These are phyloP conservation scores for Rosa multiflora DNA, from an alignment of 306 rosid genomes.

Conservation along the genomic window DNA sequence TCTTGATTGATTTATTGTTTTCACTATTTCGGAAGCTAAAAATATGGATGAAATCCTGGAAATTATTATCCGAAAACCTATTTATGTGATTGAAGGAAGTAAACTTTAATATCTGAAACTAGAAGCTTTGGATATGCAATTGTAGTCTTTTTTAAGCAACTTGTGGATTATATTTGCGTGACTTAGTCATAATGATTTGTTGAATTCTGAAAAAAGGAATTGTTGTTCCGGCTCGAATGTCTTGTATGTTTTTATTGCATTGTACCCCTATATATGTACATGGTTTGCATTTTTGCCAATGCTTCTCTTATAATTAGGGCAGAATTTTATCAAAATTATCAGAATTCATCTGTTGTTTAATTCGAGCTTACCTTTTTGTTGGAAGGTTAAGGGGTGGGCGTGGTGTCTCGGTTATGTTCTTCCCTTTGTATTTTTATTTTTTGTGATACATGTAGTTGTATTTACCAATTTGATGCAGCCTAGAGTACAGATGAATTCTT, in stretches of 20 bases:
- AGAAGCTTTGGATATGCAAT: neutral
- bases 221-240: neutral
- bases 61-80: neutral
- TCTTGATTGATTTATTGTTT: neutral
- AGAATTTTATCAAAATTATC: neutral
- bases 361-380: neutral
- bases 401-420: neutral
- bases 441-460: neutral
- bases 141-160: neutral
- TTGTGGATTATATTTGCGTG: neutral
- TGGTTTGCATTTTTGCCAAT: neutral
- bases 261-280: neutral
- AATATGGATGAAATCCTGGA: neutral
- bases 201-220: neutral
- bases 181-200: neutral
- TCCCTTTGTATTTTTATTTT: neutral
- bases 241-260: neutral
- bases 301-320: neutral
- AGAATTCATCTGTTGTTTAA: neutral
- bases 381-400: neutral
- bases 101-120: neutral
- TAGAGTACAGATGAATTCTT: neutral
- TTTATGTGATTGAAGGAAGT: neutral
- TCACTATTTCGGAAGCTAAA: neutral
- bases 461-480: neutral